Evolutionary conservation across 257 asterid species (phyloP), one percentile per base, ranked within the genome.

Genomic region (Nyctanthes arbortristis): DNA sequence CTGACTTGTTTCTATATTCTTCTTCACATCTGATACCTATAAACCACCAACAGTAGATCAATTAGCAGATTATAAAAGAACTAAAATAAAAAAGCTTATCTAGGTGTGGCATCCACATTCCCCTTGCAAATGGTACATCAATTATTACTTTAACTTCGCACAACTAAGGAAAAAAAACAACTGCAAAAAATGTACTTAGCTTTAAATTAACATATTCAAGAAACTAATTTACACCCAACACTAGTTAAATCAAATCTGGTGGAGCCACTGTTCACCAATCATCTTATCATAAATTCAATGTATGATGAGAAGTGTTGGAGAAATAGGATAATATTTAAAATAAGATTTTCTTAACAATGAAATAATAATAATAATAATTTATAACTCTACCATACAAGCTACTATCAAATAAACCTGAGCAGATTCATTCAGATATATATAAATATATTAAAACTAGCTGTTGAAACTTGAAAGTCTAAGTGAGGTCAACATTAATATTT

Each of bases 11-110:
- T 89, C 96, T 36, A 92, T 89, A 61, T 31, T 63, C 76, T 79
- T 88, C 91, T 92, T 92, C 84, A 92, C 92, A 80, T 88, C 88
- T 6, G 81, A 82, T 78, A 92, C 89, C 98, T 92, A 57, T 30
- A 73, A 34, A 60, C 37, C 69, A 73, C 52, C 64, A 68, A 56
- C 57, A 63, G 18, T 55, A 65, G 33, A 22, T 33, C 36, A 20
- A 27, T 2, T 28, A 20, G 33, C 24, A 18, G 37, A 63, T 16
- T 3, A 34, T 52, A 11, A 22, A 39, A 18, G 14, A 16, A 45
- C 9, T 40, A n/a, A 64, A 25, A 45, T n/a, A 28, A 6, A 29
- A 24, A 65, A 20, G 13, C 24, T 28, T 49, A 10, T 37, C 9
- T 12, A 2, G 24, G 28, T 35, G 16, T 35, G 52, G 13, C 36